phyloP scores from a whole-genome alignment of 2,329 filamentous ascomycete genomes.

The Westerdykella ornata region DNA sequence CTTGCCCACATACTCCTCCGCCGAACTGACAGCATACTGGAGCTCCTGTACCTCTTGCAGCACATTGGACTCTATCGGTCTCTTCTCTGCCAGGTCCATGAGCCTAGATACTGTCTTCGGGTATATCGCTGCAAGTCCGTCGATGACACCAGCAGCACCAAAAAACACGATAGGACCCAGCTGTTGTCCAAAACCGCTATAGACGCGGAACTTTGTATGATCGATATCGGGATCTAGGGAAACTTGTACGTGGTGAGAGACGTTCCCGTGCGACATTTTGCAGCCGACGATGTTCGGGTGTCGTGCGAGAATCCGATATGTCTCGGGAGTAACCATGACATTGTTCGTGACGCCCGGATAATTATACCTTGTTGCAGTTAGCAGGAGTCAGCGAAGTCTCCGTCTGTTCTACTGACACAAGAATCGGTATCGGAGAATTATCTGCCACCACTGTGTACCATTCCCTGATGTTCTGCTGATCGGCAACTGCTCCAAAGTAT shows the following conservation, averaged over 20 bases:
- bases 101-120: conserved; percentile 55
- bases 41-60: conserved; percentile 48
- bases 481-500: conserved; percentile 56
- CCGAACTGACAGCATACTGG: conserved; percentile 55
- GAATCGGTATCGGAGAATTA: conserved; percentile 52
- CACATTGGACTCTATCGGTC: conserved; percentile 28
- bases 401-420: conserved; percentile 45
- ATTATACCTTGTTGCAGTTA: conserved; percentile 47
- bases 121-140: conserved; percentile 59
- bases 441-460: conserved; percentile 60
- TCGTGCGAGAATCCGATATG: conserved; percentile 52
- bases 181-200: conserved; percentile 60
- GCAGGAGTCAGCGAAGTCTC: not conserved
- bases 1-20: conserved; percentile 56
- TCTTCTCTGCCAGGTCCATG: conserved; percentile 45
- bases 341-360: conserved; percentile 63
- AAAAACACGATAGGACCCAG: conserved; percentile 57
- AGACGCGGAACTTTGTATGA: conserved; percentile 53
- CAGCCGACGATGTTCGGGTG: conserved; percentile 63
- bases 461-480: conserved; percentile 52
- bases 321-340: conserved; percentile 52
- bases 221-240: conserved; percentile 55
- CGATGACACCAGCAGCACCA: conserved; percentile 59
- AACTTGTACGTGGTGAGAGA: conserved; percentile 58
- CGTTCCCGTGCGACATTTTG: conserved; percentile 62